These are phyloP conservation scores for Chamaenerion angustifolium DNA, from an alignment of 345 rosid genomes.

Conservation along the genomic window DNA sequence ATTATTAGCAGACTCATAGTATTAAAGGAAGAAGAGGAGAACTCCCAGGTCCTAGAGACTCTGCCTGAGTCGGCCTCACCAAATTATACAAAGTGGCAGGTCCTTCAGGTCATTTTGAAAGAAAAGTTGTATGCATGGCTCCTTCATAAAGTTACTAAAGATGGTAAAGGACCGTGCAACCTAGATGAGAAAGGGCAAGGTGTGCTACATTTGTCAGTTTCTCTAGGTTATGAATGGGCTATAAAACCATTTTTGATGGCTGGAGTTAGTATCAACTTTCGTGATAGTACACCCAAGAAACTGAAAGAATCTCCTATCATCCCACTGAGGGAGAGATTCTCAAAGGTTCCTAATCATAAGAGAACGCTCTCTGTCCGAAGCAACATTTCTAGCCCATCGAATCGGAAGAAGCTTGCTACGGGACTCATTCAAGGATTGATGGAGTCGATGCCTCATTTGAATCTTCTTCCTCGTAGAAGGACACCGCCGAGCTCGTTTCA, in stretches of 20 bases:
- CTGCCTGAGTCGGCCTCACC: constrained; percentile 15
- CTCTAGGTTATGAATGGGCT: constrained; percentile 91
- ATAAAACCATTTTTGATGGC: constrained; percentile 50
- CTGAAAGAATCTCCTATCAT: no score
- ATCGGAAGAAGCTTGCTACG: no score
- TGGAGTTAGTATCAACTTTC: constrained; percentile 76
- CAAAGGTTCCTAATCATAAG: no score
- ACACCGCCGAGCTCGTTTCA: no score
- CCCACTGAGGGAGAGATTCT: no score
- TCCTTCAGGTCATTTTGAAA: constrained; percentile 35
- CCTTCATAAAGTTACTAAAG: constrained; percentile 58
- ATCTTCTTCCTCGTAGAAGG: no score
- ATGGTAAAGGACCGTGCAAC: constrained; percentile 60
- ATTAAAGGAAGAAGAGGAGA: constrained; percentile 63
- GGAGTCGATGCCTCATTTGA: no score
- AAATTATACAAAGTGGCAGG: constrained; percentile 20
- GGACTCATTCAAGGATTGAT: no score
- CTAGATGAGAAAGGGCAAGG: constrained; percentile 74
- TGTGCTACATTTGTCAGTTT: constrained; percentile 63
- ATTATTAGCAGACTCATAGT: constrained; percentile 36
- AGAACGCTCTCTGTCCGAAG: no score
- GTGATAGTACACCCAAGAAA: no score
- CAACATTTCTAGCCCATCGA: no score
- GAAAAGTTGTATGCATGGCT: constrained; percentile 51
- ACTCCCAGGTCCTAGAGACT: constrained; percentile 17